Conservation (phyloP, 2,329 filamentous ascomycete species). For the Colletotrichum eleusines region DNA sequence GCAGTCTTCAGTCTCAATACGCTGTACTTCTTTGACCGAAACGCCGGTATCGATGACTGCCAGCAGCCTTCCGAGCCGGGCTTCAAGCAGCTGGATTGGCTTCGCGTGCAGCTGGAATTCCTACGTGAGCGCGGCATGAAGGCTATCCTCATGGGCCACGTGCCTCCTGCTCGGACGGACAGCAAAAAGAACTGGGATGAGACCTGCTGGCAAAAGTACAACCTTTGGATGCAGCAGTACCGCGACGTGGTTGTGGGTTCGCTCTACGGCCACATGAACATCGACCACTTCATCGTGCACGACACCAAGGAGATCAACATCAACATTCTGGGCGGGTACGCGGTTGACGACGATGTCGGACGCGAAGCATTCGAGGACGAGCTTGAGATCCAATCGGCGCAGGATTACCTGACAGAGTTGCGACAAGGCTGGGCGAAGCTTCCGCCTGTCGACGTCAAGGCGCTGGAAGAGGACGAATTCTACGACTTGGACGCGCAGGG, state of each 20-base stretch:
- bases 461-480: slow-evolving; percentile 37
- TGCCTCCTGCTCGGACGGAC: slow-evolving; percentile 87
- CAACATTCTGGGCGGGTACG: slow-evolving; percentile 52
- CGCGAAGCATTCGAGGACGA: slow-evolving; percentile 61
- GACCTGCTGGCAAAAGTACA: slow-evolving; percentile 98
- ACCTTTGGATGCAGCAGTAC: slow-evolving; percentile 89
- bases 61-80: slow-evolving; percentile 83
- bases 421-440: slow-evolving; percentile 82
- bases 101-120: slow-evolving; percentile 87
- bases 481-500: slow-evolving; percentile 46
- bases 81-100: slow-evolving; percentile 96
- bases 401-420: slow-evolving; percentile 83
- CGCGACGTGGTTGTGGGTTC: slow-evolving; percentile 86
- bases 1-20: slow-evolving; percentile 96
- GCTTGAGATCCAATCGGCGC: slow-evolving; percentile 75
- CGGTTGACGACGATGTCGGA: slow-evolving; percentile 43
- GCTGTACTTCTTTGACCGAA: slow-evolving; percentile 94
- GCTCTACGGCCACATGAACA: slow-evolving; percentile 96
- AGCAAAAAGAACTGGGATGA: slow-evolving; percentile 95
- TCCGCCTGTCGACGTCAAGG: slow-evolving; percentile 62
- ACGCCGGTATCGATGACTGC: slow-evolving; percentile 94
- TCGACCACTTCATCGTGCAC: slow-evolving; percentile 95
- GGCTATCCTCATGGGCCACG: slow-evolving; percentile 93
- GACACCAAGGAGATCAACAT: slow-evolving; percentile 83
- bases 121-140: slow-evolving; percentile 90